phyloP scores from a whole-genome alignment of 2,329 filamentous ascomycete genomes.

The Paracamarosporium sp. region DNA sequence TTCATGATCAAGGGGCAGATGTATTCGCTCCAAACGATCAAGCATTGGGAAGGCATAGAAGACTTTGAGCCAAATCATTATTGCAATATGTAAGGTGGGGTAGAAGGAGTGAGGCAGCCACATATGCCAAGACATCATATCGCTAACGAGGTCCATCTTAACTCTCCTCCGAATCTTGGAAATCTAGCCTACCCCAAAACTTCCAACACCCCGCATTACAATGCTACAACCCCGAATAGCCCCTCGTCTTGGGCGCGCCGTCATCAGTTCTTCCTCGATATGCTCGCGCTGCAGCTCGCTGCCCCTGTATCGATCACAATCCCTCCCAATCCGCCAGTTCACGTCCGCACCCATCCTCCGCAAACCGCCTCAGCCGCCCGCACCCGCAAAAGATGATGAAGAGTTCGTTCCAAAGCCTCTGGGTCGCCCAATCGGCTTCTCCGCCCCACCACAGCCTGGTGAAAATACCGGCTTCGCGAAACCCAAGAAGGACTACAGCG shows the following conservation, averaged over 20 bases:
- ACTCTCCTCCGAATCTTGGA: not conserved
- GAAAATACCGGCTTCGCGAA: slow-evolving; percentile 82
- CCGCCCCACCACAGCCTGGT: slow-evolving; percentile 72
- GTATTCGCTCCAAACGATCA: no score
- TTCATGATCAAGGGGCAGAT: no score
- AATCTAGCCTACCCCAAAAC: not conserved
- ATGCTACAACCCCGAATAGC: slow-evolving; percentile 44
- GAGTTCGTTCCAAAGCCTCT: slow-evolving; percentile 60
- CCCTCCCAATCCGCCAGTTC: slow-evolving; percentile 26
- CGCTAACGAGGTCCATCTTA: not conserved
- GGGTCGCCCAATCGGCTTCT: slow-evolving; percentile 81
- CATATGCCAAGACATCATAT: not conserved
- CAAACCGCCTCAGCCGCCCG: slow-evolving; percentile 14
- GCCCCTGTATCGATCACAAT: slow-evolving; percentile 16
- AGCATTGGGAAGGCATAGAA: not conserved
- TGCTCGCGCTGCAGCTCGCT: slow-evolving; percentile 24
- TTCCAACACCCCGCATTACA: slow-evolving; percentile 14
- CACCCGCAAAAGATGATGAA: slow-evolving; percentile 27
- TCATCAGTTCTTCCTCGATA: slow-evolving; percentile 19
- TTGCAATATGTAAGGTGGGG: not conserved
- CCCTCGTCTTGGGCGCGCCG: slow-evolving; percentile 18
- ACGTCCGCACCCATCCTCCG: slow-evolving; percentile 30
- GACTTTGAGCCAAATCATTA: not conserved
- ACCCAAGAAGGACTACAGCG: slow-evolving; percentile 39
- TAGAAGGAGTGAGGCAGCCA: no score